Base-by-base conservation (phyloP, 2,329 filamentous ascomycete genomes). In the Exophiala oligosperma region DNA sequence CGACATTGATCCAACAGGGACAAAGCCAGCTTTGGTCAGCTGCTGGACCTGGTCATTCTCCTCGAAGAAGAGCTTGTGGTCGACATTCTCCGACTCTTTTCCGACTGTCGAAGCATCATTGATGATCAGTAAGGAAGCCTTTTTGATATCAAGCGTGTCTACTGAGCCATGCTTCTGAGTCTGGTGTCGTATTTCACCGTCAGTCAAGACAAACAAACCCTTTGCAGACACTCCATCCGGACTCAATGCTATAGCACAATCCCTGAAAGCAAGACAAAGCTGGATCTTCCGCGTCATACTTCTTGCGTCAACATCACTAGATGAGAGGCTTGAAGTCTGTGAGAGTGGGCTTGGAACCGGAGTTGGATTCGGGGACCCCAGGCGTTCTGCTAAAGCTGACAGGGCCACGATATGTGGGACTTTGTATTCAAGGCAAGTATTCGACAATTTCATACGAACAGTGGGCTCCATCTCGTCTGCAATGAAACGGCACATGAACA, bases 401-500 rank as follows among this genome's bases (percentile, higher is more conserved):
- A 96, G 73, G 52, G 91, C 90, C 79, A 96, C 88, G 0, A 97
- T 73, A 0, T 90, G 91, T 0, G 90, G 84, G 3, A 97, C 89
- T 14, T 88, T 88, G 71, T 99, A 99, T 70, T 99, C 95, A n/a
- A 91, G 73, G 59, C 86, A 88, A 3, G 96, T 66, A 61, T 96
- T 92, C 72, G 89, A 90, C 43, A 97, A 76, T 70, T 96, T 95
- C 57, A 97, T 73, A 71, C 95, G 96, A 64, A 97, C 79, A 5
- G 91, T 86, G 0, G 95, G 93, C 63, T 97, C 93, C 75, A 95
- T 90, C 70, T 97, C 93, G 70, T 97, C 92, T 0, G 91, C 91
- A 64, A 99, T 90, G 76, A 96, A 89, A 50, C 94, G 84, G 59
- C 90, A 84, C 87, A 96, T 96, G 53, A 97, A 72, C 63, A 92